phyloP scores from a whole-genome alignment of 2,329 filamentous ascomycete genomes.

The Orbilia blumenaviensis region DNA sequence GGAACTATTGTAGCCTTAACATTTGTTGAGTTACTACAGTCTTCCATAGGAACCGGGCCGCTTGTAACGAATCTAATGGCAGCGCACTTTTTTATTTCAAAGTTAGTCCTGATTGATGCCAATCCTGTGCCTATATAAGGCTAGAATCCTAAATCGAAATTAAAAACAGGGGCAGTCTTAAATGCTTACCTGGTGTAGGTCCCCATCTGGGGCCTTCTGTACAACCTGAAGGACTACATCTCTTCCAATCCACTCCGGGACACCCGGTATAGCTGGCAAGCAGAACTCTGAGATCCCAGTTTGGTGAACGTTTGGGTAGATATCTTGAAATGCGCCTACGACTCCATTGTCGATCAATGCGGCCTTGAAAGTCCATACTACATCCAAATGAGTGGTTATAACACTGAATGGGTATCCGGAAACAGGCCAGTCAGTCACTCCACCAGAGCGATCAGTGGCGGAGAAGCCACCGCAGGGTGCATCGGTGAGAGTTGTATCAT shows the following conservation, averaged over 20 bases:
- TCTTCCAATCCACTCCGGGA: not conserved
- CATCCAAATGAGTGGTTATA: conserved; percentile 13
- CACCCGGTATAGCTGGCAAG: not conserved
- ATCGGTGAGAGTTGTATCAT: not conserved
- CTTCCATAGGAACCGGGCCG: not conserved
- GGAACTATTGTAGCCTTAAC: conserved; percentile 5
- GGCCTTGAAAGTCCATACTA: conserved; percentile 21
- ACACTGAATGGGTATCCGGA: conserved; percentile 9
- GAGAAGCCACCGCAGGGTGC: conserved; percentile 9
- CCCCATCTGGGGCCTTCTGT: not conserved
- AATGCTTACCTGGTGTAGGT: not conserved
- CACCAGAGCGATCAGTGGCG: conserved; percentile 6
- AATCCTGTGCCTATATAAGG: too few species aligned
- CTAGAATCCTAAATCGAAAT: too few species aligned
- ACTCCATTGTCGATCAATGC: not conserved
- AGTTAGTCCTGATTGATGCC: not conserved
- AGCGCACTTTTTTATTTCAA: not conserved
- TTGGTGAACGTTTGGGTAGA: conserved; percentile 20
- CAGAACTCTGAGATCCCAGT: conserved; percentile 21
- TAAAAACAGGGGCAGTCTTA: too few species aligned
- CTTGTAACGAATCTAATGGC: conserved; percentile 7
- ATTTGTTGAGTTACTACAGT: conserved; percentile 22
- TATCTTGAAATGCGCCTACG: not conserved
- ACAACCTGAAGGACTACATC: conserved; percentile 14
- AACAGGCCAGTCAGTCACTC: conserved; percentile 14